Base-by-base conservation (phyloP, 208 protist species). In the Crithidia thermophila region DNA sequence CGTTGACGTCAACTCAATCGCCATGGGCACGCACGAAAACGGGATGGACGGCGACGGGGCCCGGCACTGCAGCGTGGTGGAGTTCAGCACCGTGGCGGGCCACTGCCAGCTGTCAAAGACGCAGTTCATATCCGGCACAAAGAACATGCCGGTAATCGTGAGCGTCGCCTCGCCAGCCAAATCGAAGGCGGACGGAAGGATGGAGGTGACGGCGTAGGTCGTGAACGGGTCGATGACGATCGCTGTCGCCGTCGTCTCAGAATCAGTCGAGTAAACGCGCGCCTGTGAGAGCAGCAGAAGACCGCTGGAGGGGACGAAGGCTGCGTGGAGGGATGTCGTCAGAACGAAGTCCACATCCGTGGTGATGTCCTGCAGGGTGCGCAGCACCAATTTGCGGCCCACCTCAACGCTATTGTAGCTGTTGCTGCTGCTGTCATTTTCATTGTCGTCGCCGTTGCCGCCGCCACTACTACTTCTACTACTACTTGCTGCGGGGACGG, bases 111-210 rank as follows among this genome's bases (percentile, higher is more conserved):
- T 40, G 39, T 42, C 31, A 23, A 71, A 68, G 8, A 61, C n/a
- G 31, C 69, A 84, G 20, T 36, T 3, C 18, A 43, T 43, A 14
- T 30, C 37, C 8, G 30, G 5, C 1, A 37, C 18, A 25, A 87
- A 72, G 14, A 59, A 66, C 27, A 77, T 63, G 8, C 82, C 82
- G 40, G 79, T 74, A 2, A 56, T 62, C n/a, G 66, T 43, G 28
- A 2, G 14, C 14, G 82, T 73, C 2, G 53, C 33, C 40, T 20
- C 6, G 8, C 40, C 40, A 21, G 18, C 40, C 0, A 7, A 7
- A 7, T 13, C 40, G 16, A 20, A 20, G 9, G 20, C 40, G 16
- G 40, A 1, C 16, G 40, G 40, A n/a, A 8, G 8, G 9, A 84
- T 25, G 11, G 57, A 57, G 0, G 43, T 52, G 1, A 81, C 67